Evolutionary conservation across 177 flowering plant species (phyloP), one percentile per base, ranked within the genome.

Genomic region (Vitis hybrid): DNA sequence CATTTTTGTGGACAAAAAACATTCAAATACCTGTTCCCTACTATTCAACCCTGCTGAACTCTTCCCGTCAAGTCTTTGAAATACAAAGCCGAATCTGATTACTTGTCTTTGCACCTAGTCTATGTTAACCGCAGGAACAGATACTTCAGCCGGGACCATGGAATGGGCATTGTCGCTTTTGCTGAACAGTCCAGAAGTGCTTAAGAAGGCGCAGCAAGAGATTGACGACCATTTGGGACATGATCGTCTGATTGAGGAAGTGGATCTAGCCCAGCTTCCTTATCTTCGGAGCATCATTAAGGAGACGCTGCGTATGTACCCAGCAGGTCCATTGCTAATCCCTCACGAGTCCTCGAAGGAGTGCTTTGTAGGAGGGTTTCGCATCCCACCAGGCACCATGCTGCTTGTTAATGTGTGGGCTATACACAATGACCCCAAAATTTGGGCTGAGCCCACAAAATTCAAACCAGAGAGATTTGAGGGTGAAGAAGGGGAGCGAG

Each of bases 111-210:
- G 45, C 45, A 16, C 31, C 6, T 61, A 61, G 64, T 26, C 31
- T 26, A 39, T 29, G 49, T 34, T 61, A 11, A 15, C 16, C 3
- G 82, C 78, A 2, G 82, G 82, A 45, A 73, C 79, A 54, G 82
- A 80, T 10, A 80, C 82, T 10, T 50, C 80, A 13, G 60, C 69
- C 4, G 18, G 34, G 3, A 62, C 80, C 1, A 51, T 80, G 34
- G 76, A 80, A 67, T 77, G 76, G 78, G 76, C 83, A 19, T 62
- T 80, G 76, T 69, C 80, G 8, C 75, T 73, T 52, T 76, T 80
- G 14, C 59, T 80, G 12, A 66, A 59, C 15, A 74, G 77, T 34
- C 76, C 80, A 0, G 68, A 61, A 13, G 66, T 11, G 29, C 18
- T 77, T 5, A 65, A 54, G n/a, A 80, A 77, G 56, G 74, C 69